Conservation (phyloP, 1,284 basidiomycete species). For the Exobasidium cylindrosporum region DNA sequence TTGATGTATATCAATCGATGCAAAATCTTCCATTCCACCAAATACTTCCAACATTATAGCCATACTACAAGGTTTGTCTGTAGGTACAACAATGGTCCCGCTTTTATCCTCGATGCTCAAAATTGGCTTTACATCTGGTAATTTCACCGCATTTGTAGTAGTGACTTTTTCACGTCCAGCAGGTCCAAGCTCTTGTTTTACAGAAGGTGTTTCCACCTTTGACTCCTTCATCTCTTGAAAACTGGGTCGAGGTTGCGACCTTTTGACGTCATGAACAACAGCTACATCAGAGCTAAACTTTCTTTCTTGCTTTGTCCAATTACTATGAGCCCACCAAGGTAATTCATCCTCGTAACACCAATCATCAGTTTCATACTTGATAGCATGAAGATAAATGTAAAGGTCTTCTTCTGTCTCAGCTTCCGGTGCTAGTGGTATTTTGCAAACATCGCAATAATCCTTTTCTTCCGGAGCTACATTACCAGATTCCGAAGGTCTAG, state of each 20-base stretch:
- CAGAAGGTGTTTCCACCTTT: background rate
- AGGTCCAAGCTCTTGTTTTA: slow-evolving; percentile 13
- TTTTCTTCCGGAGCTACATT: slow-evolving; percentile 10
- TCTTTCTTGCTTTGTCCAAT: slow-evolving; percentile 23
- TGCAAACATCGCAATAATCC: slow-evolving; percentile 45
- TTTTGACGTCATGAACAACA: background rate
- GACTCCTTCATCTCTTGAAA: background rate
- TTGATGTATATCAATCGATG: slow-evolving; percentile 23
- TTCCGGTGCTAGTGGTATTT: slow-evolving; percentile 45
- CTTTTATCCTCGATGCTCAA: background rate
- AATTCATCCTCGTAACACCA: slow-evolving; percentile 52
- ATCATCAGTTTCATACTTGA: slow-evolving; percentile 54
- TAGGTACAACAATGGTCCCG: background rate
- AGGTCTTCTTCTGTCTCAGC: slow-evolving; percentile 42
- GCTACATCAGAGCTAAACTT: background rate
- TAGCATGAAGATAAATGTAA: slow-evolving; percentile 53
- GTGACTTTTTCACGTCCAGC: slow-evolving; percentile 21
- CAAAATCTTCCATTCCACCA: slow-evolving; percentile 46
- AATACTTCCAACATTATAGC: slow-evolving; percentile 19
- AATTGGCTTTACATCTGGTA: slow-evolving; percentile 4
- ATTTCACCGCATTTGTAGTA: background rate
- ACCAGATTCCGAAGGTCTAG: slow-evolving; percentile 11
- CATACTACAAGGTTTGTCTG: background rate
- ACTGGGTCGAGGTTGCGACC: background rate
- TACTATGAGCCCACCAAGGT: slow-evolving; percentile 51